phyloP scores from a whole-genome alignment of 306 rosid species.

The Rosa persica region DNA sequence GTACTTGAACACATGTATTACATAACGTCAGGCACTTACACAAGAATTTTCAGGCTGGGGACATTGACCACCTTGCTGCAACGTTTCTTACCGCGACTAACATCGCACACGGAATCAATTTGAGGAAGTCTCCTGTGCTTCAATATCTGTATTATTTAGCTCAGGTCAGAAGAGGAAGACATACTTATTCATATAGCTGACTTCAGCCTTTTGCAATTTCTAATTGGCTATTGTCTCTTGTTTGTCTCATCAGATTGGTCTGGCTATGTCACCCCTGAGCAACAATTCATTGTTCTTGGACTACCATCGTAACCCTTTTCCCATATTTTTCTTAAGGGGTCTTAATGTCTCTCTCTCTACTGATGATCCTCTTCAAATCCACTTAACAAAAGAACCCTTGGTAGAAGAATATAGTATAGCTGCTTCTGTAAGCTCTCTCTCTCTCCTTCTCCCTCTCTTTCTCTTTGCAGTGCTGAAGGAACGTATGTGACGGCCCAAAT shows the following conservation, averaged over 20 bases:
- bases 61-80: constrained; percentile 98
- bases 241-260: constrained; percentile 64
- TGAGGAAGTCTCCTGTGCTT: constrained; percentile 93
- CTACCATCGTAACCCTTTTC: constrained; percentile 96
- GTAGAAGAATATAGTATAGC: constrained; percentile 99
- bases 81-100: constrained; percentile 80
- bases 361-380: constrained; percentile 99
- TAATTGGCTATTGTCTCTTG: neutral
- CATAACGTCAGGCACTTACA: constrained; percentile 22
- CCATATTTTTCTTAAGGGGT: constrained; percentile 87
- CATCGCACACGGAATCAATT: constrained; percentile 95
- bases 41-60: constrained; percentile 74
- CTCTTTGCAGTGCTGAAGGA: neutral
- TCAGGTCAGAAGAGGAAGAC: constrained; percentile 50
- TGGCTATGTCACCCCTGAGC: constrained; percentile 98
- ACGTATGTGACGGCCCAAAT: constrained; percentile 13
- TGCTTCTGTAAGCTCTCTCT: constrained; percentile 78
- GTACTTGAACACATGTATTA: constrained; percentile 7
- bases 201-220: constrained; percentile 18
- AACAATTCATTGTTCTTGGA: constrained; percentile 91
- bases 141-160: constrained; percentile 87
- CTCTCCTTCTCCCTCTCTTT: constrained; percentile 24
- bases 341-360: constrained; percentile 96
- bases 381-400: constrained; percentile 93
- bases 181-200: constrained; percentile 5